These are phyloP conservation scores for Lathyrus oleraceus DNA, from an alignment of 306 rosid genomes.

Conservation along the genomic window DNA sequence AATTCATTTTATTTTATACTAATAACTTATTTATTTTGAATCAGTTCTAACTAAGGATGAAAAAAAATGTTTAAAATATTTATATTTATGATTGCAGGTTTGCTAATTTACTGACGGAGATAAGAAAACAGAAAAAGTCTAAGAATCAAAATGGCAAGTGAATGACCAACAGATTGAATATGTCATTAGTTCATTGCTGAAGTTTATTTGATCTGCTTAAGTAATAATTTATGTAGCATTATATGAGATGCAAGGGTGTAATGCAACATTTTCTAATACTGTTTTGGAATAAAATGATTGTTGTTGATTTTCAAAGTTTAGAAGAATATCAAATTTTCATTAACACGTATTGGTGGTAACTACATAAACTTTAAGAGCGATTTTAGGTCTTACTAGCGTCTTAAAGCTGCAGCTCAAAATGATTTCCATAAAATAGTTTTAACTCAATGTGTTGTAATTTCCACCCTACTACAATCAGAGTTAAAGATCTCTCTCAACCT, in stretches of 20 bases:
- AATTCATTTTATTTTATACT: not conserved
- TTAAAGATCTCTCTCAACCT: no score
- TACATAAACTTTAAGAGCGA: no score
- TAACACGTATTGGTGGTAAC: no score
- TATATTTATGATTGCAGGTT: constrained; percentile 40
- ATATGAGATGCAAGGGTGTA: constrained; percentile 3
- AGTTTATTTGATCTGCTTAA: not conserved
- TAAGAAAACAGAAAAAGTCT: constrained; percentile 38
- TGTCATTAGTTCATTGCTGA: not conserved
- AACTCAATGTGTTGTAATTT: no score
- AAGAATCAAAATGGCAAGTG: constrained; percentile 5
- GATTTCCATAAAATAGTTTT: no score
- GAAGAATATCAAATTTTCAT: not conserved
- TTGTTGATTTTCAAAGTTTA: not conserved
- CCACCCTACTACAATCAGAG: no score
- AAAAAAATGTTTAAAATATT: not conserved
- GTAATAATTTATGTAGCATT: not conserved
- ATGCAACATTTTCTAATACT: not conserved
- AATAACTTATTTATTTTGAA: not conserved
- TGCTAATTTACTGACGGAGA: constrained; percentile 45
- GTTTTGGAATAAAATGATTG: not conserved
- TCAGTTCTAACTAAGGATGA: not conserved
- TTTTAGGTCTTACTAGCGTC: no score
- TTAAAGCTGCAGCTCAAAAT: no score
- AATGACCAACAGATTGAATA: not conserved